Evolutionary conservation across 2,329 filamentous ascomycete species (phyloP), one percentile per base, ranked within the genome.

Genomic region (Venturia carpophila): DNA sequence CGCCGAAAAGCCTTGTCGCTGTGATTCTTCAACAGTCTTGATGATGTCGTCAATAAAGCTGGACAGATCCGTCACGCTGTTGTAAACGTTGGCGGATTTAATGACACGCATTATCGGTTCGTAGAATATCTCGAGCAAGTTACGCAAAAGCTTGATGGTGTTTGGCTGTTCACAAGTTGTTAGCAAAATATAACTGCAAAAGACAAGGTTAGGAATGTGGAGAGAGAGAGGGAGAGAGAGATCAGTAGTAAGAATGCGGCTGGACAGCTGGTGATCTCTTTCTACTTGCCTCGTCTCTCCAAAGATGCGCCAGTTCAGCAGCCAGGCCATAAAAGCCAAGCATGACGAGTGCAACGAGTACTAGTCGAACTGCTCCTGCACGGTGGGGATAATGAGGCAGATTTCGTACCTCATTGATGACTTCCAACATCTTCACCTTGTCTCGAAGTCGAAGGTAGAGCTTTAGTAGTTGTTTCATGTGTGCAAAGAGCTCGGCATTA

Each of bases 101-200:
- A 99, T 99, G 0, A 99, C 94, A 60, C 94, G 85, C 19, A 99
- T 91, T 27, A 99, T 86, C 0, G 94, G 94, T 74, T 99, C 94
- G 77, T 99, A 99, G 79, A 99, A 99, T 73, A 99, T 97, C 42
- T 92, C 96, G 75, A 99, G 97, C 30, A 99, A 83, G 72, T 99
- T 94, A 60, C 92, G 87, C 83, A 99, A 94, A 37, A 99, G 83
- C 73, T 95, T 89, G n/a, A 99, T 82, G 0, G 94, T 97, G n/a
- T 93, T 92, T 0, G 94, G 91, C 78, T 80, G 63, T 66, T 15
- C 34, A 37, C 7, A 42, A 27, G 3, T 0, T 47, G 69, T 74
- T 67, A 73, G 72, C 63, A 13, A 15, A 2, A 19, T 49, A 3
- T 3, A 65, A 30, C 6, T 27, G 13, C 9, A 52, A 52, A 10